Base-by-base conservation (phyloP, 2,329 filamentous ascomycete species). In the Escovopsis weberi region DNA sequence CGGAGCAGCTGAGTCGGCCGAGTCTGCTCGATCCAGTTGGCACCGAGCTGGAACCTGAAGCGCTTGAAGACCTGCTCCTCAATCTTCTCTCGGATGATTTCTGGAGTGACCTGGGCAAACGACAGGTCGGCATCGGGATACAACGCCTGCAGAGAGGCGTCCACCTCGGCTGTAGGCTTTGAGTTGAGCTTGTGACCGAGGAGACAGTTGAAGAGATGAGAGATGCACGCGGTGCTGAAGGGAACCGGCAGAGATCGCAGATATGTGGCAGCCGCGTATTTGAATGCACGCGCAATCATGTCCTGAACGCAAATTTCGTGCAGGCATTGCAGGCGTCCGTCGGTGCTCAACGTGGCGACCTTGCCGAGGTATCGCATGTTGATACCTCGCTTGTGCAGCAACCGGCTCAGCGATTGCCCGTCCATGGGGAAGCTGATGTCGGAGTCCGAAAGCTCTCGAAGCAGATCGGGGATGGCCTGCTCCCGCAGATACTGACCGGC, bases 351-450 rank as follows among this genome's bases (percentile, higher is more conserved):
- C 45, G 75, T 69, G 11, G 85, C 82, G 48, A 98, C 65, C 61
- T 80, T 82, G 50, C 91, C 91, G n/a, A 96, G 73, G 61, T 98
- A 98, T 55, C 93, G 78, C 48, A 96, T 75, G 66, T 98, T 98
- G 68, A 98, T 88, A 64, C 91, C 91, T 36, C 89, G 85, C 71
- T 94, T 94, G 69, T 98, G 91, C 57, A 98, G 72, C 41, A 95
- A 75, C 50, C 80, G 79, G 54, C 82, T 85, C 45, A 98, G 70
- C 18, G 89, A 95, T 55, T 84, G 77, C n/a, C 91, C 91, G 54
- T 98, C 93, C 86, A 96, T 95, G 11, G 91, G 91, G 68, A 96
- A 96, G 54, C 89, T 91, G 51, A 94, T 82, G 52, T 98, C 89
- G 6, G 86, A 88, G 50, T 94, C 85, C 57, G 83, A 82, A 45